Conservation (phyloP, 148 eudicot species). For the Vaccinium macrocarpon region DNA sequence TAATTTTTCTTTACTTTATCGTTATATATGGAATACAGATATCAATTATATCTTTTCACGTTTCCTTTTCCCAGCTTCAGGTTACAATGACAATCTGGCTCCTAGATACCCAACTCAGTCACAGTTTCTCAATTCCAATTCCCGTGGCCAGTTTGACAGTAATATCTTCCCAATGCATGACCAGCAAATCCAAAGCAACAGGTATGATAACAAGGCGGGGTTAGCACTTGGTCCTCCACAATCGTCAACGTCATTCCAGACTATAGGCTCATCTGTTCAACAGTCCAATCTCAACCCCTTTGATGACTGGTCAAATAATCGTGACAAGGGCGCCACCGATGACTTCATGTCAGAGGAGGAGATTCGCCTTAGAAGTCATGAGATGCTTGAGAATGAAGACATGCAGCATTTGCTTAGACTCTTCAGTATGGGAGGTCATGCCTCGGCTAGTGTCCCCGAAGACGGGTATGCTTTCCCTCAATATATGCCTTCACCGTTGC, state of each 20-base stretch:
- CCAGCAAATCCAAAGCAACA: conserved; percentile 30
- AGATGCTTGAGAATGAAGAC: conserved; percentile 87
- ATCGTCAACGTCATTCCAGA: conserved; percentile 51
- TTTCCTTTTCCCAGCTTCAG: conserved; percentile 33
- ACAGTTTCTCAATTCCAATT: conserved; percentile 39
- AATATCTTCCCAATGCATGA: conserved; percentile 41
- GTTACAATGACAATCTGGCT: conserved; percentile 49
- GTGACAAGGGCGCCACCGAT: conserved; percentile 40
- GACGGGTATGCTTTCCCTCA: conserved; percentile 48
- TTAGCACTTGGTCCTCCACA: conserved; percentile 63
- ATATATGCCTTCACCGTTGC: conserved; percentile 60
- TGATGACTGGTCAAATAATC: conserved; percentile 67
- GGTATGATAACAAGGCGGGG: conserved; percentile 38
- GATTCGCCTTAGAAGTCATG: conserved; percentile 79
- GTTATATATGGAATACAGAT: not conserved
- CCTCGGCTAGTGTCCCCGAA: conserved; percentile 43
- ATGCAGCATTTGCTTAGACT: conserved; percentile 88
- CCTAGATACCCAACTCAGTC: conserved; percentile 48
- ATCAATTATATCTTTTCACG: not conserved
- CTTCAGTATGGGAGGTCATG: conserved; percentile 70
- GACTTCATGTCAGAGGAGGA: conserved; percentile 76
- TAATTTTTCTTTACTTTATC: not conserved
- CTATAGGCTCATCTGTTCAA: conserved; percentile 38
- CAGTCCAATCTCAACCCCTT: conserved; percentile 49
- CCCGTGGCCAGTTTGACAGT: conserved; percentile 44